A percentile compares a stretch with the other conserved stretches of the same genome.
phyloP scores from a whole-genome alignment of 179 eudicot species.

The Spinacia oleracea region DNA sequence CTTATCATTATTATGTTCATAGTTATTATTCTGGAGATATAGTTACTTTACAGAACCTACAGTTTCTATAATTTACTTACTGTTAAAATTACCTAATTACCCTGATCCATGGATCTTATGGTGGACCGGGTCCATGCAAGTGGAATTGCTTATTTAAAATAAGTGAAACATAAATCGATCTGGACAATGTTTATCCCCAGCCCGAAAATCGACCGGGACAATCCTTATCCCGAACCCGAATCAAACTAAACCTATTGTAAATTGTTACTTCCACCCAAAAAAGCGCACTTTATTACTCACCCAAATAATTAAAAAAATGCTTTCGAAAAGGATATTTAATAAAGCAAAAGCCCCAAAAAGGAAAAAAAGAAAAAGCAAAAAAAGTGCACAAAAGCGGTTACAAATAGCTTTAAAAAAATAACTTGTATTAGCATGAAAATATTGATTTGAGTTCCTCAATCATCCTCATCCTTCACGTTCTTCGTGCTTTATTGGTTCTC shows the following conservation, averaged over 20 bases:
- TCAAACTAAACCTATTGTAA: background rate
- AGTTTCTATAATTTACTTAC: too few relatives aligned
- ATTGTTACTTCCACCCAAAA: too few relatives aligned
- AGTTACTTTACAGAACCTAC: too few relatives aligned
- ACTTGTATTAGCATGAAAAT: constrained; percentile 10
- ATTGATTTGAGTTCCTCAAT: constrained; percentile 20
- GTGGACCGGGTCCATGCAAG: too few relatives aligned
- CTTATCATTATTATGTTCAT: too few relatives aligned
- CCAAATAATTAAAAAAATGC: background rate
- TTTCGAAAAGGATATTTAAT: background rate
- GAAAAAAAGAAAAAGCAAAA: constrained; percentile 2
- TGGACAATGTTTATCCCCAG: too few relatives aligned
- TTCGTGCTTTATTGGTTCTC: constrained; percentile 28
- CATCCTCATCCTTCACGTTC: constrained; percentile 30
- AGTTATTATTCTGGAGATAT: too few relatives aligned
- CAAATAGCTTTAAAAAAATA: background rate
- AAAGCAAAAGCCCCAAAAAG: background rate
- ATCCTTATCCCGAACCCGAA: background rate
- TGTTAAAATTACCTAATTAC: too few relatives aligned
- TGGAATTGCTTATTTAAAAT: too few relatives aligned
- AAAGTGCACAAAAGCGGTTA: constrained; percentile 14
- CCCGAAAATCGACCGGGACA: too few relatives aligned
- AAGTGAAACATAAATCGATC: too few relatives aligned
- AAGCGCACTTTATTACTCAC: background rate
- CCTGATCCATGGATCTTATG: too few relatives aligned